These are phyloP conservation scores for Fraxinus nigra DNA, from an alignment of 305 asterid species.

Conservation along the genomic window DNA sequence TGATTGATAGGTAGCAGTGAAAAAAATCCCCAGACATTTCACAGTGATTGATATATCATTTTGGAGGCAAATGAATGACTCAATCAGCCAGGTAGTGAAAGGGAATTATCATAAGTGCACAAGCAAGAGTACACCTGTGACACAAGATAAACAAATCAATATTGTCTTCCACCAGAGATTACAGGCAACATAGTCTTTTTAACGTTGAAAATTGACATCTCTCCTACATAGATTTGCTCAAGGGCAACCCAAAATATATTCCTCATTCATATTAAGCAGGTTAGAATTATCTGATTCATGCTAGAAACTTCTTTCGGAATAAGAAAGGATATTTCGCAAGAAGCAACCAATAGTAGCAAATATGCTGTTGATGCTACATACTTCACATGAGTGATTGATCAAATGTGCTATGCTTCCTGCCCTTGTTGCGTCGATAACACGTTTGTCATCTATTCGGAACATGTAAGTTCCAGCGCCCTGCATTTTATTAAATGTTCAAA, in stretches of 20 bases:
- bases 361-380: conserved; percentile 38
- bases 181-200: not conserved
- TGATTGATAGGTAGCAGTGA: not conserved
- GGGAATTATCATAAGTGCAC: not conserved
- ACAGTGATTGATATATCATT: not conserved
- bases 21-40: not conserved
- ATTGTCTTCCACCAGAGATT: not conserved
- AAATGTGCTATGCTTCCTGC: conserved; percentile 97
- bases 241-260: not conserved
- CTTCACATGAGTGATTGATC: conserved; percentile 98
- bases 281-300: not conserved
- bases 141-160: not conserved
- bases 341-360: conserved; percentile 13
- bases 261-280: not conserved
- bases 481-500: conserved; percentile 17
- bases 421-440: conserved; percentile 93
- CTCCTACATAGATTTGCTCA: not conserved
- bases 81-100: not conserved
- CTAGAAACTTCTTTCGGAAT: not conserved
- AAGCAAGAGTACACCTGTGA: not conserved
- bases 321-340: conserved; percentile 16
- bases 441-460: conserved; percentile 87
- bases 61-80: not conserved
- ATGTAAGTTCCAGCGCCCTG: conserved; percentile 99
- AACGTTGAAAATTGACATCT: not conserved